phyloP scores from a whole-genome alignment of 1,139 yeast species.

The Komagataea norvegica region DNA sequence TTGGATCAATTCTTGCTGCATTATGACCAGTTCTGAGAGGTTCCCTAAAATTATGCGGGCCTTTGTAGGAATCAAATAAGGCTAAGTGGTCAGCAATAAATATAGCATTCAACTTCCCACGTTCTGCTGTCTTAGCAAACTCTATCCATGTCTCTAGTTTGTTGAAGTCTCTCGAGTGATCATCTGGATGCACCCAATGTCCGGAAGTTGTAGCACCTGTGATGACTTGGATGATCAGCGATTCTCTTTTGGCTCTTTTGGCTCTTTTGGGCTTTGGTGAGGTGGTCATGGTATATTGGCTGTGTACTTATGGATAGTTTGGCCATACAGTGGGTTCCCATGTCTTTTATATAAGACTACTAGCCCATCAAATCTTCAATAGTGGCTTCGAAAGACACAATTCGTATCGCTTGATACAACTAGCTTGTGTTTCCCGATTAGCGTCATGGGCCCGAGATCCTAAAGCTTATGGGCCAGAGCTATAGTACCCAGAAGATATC shows the following conservation, averaged over 20 bases:
- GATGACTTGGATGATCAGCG: slow-evolving; percentile 1
- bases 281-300: not conserved
- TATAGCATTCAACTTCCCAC: slow-evolving; percentile 38
- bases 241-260: not conserved
- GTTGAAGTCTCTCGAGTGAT: slow-evolving; percentile 22
- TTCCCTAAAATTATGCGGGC: slow-evolving; percentile 30
- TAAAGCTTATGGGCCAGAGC: too few species aligned
- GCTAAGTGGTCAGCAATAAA: slow-evolving; percentile 42
- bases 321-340: too few species aligned
- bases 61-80: slow-evolving; percentile 35
- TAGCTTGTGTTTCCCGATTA: too few species aligned
- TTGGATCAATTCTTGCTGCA: slow-evolving; percentile 36
- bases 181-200: slow-evolving; percentile 39
- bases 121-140: slow-evolving; percentile 27
- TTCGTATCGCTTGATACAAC: too few species aligned
- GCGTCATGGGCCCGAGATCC: too few species aligned
- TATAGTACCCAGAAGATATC: too few species aligned
- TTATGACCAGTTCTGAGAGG: slow-evolving; percentile 35
- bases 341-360: too few species aligned
- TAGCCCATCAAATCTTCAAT: too few species aligned
- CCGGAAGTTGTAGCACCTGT: not conserved
- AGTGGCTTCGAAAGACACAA: too few species aligned
- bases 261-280: too few species aligned
- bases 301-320: too few species aligned
- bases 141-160: slow-evolving; percentile 40